Percentiles rank a stretch among this genome's conserved stretches.
These are phyloP conservation scores for Verticillium longisporum DNA, from an alignment of 2,329 filamentous ascomycete genomes.

Conservation along the genomic window DNA sequence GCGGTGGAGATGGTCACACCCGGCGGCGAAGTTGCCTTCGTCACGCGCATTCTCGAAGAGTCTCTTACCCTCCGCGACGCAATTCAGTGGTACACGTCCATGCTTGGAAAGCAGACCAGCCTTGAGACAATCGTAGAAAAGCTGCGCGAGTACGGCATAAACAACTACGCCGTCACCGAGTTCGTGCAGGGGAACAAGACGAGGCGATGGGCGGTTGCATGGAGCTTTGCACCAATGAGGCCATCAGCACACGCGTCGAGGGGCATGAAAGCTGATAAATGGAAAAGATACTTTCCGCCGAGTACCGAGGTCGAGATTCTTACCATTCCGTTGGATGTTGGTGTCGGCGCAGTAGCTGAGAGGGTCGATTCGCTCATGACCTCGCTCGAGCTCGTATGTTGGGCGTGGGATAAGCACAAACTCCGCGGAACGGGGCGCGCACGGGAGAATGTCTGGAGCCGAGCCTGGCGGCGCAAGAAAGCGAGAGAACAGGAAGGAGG, in stretches of 20 bases:
- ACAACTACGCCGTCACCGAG: slow-evolving; percentile 77
- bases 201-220: slow-evolving; percentile 78
- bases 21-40: slow-evolving; percentile 74
- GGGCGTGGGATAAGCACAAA: slow-evolving; percentile 52
- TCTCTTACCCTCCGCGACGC: slow-evolving; percentile 51
- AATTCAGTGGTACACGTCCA: slow-evolving; percentile 83
- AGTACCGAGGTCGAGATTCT: slow-evolving; percentile 31
- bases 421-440: slow-evolving; percentile 56
- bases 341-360: slow-evolving; percentile 27
- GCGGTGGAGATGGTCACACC: slow-evolving; percentile 77
- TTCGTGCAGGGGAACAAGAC: slow-evolving; percentile 76
- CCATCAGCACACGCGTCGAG: slow-evolving; percentile 45
- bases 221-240: slow-evolving; percentile 69
- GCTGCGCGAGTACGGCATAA: slow-evolving; percentile 48
- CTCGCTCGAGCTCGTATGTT: slow-evolving; percentile 51
- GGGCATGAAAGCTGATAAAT: slow-evolving; percentile 30
- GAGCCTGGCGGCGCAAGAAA: slow-evolving; percentile 62
- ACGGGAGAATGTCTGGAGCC: slow-evolving; percentile 69
- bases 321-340: slow-evolving; percentile 37
- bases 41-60: slow-evolving; percentile 63
- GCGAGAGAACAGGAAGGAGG: slow-evolving; percentile 15
- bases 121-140: slow-evolving; percentile 55
- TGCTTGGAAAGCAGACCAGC: slow-evolving; percentile 77
- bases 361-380: slow-evolving; percentile 38
- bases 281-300: slow-evolving; percentile 37